Base-by-base conservation (phyloP, 805 yeast genomes). In the Barnettozyma populi region DNA sequence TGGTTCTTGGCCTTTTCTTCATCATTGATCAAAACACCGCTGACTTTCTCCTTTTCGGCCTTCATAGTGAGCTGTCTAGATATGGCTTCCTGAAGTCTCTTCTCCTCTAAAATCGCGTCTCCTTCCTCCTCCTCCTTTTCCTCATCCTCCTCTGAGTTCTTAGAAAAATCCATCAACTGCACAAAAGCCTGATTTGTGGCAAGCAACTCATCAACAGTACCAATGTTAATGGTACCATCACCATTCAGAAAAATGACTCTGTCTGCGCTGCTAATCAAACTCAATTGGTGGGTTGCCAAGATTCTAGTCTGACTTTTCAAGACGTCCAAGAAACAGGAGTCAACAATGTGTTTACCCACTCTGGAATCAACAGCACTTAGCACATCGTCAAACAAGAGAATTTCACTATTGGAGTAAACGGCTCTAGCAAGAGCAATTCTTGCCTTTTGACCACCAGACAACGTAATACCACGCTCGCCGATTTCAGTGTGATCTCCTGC, bases 381-480 rank as follows among this genome's bases (percentile, higher is more conserved):
- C 13, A 84, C 86, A 59, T 84, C 92, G 60, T 84, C 92, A 44
- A 84, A 64, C 47, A 84, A 60, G 18, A 81, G 66, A n/a, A 83
- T 80, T 49, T 82, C 85, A 19, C 73, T 74, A 27, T 79, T 68
- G 4, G 81, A 75, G 56, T 84, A 84, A 2, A 83, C 84, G 0
- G 90, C 82, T 60, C 90, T 72, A 7, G 90, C 90, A 50, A 84
- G 66, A 54, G 78, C 74, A 45, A 84, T 71, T 57, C 92, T 72
- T 0, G 90, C 89, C 67, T 85, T 84, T 58, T 84, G 92, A 38
- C 92, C 92, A 43, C 92, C 92, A 18, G 88, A 81, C 23, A 84
- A 66, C 0, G 89, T 83, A 50, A 84, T 78, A 54, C 92, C 92
- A 59, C 84, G 71, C 61, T 84, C 90, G 46, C 92, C 92, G 52